Base-by-base conservation (phyloP, 1,284 basidiomycete species). In the Puccinia brachypodii region DNA sequence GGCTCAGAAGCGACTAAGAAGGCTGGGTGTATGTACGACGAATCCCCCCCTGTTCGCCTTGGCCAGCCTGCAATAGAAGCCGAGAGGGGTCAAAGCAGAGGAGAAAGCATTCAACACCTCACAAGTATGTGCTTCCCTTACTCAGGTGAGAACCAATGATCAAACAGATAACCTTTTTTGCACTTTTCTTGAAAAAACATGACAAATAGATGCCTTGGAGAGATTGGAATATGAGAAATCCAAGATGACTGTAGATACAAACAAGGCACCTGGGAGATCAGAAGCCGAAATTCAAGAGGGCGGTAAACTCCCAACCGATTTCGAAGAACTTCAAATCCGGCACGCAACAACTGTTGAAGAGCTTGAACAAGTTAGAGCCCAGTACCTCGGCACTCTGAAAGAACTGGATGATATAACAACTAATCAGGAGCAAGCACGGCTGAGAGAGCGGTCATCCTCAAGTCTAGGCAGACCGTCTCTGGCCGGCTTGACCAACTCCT, bases 331-430 rank as follows among this genome's bases (percentile, higher is more conserved):
- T 53, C 72, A 74, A 56, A 28, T 58, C 36, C 72, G 72, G 1
- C 53, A 74, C 28, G 53, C 47, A 74, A 53, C 50, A 2, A 58
- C 50, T 60, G 72, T 58, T 36, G 47, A 56, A 38, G 72, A 74
- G 19, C 72, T 74, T 36, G 53, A 74, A 42, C 72, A 74, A 42
- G 50, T 74, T 19, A 58, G 72, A 74, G 28, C 53, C 31, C 72
- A 58, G 22, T 74, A 74, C 36, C 47, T 74, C 53, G 58, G 16
- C n/a, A 74, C 33, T 40, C 33, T 74, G 7, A 53, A 42, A 33
- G 33, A 74, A 38, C 36, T 74, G 22, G 72, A 74, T 16, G 72
- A 74, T 31, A 6, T 58, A n/a, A 38, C 72, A n/a, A 33, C 53
- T 50, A 31, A 60, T 13, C 72, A 38, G 6, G 72, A 58, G n/a